Percentiles rank a stretch among this genome's conserved stretches.
Evolutionary conservation across 768 basidiomycete genomes (phyloP).

Genomic region (Trametes villosa): DNA sequence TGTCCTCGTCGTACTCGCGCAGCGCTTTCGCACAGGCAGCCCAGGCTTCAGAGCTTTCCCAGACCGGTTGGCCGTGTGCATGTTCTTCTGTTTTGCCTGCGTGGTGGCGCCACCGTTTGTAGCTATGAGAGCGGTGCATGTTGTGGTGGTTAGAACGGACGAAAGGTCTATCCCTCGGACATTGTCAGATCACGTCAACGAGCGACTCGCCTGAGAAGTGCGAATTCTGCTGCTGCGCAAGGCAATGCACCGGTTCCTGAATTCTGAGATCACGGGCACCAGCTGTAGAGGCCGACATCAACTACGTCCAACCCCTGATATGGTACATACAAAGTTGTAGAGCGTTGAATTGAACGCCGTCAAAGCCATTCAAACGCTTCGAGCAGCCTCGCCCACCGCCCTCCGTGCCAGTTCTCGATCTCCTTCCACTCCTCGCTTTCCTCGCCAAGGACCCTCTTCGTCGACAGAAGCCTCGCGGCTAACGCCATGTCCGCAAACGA

Average conservation of each 20-base stretch:
- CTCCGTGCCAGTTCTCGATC: slow-evolving; percentile 15
- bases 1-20: slow-evolving; percentile 24
- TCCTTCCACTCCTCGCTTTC: slow-evolving; percentile 16
- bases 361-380: slow-evolving; percentile 11
- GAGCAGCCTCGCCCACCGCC: slow-evolving; percentile 17
- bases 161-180: not conserved
- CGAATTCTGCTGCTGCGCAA: no score
- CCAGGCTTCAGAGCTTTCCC: slow-evolving; percentile 26
- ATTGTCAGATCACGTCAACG: no score
- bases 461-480: slow-evolving; percentile 4
- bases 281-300: no score
- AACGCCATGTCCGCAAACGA: slow-evolving; percentile 12
- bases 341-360: not conserved
- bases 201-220: no score
- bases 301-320: no score
- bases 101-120: not conserved
- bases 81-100: not conserved
- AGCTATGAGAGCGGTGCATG: slow-evolving; percentile 9
- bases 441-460: slow-evolving; percentile 9
- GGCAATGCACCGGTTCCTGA: no score
- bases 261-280: no score
- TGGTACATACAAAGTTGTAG: no score
- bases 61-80: not conserved
- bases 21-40: slow-evolving; percentile 25
- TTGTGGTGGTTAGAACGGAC: not conserved